Percentiles rank a stretch among this genome's conserved stretches.
These are phyloP conservation scores for Waltiozyma sp. DNA, from an alignment of 1,139 yeast genomes.

Conservation along the genomic window DNA sequence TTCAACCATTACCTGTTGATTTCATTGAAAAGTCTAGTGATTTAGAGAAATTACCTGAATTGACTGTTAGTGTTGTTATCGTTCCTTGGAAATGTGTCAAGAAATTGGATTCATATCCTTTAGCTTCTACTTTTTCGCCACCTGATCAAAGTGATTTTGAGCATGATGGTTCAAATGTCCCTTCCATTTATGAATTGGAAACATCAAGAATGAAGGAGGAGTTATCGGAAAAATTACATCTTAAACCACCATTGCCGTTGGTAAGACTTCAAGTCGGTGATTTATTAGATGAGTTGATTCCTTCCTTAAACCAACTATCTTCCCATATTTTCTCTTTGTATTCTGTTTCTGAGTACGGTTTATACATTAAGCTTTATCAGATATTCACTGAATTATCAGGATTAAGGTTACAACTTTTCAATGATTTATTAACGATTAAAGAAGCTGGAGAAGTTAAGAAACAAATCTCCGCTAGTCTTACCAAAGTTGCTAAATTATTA, in stretches of 20 bases:
- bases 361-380: slow-evolving; percentile 41
- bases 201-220: slow-evolving; percentile 22
- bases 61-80: slow-evolving; percentile 39
- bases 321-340: slow-evolving; percentile 61
- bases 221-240: slow-evolving; percentile 13
- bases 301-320: slow-evolving; percentile 44
- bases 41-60: slow-evolving; percentile 51
- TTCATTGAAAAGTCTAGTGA: slow-evolving; percentile 52
- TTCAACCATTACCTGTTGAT: slow-evolving; percentile 57
- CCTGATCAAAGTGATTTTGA: slow-evolving; percentile 21
- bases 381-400: slow-evolving; percentile 54
- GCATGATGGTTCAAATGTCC: slow-evolving; percentile 21
- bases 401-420: slow-evolving; percentile 46
- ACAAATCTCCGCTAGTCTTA: slow-evolving; percentile 47
- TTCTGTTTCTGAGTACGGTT: slow-evolving; percentile 55
- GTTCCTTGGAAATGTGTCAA: slow-evolving; percentile 47
- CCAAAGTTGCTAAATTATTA: slow-evolving; percentile 59
- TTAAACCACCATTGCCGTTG: slow-evolving; percentile 46
- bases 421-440: slow-evolving; percentile 45
- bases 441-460: slow-evolving; percentile 49
- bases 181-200: slow-evolving; percentile 36
- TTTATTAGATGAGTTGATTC: slow-evolving; percentile 44
- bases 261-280: slow-evolving; percentile 32
- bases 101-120: slow-evolving; percentile 18
- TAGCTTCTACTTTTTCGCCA: slow-evolving; percentile 20